phyloP scores from a whole-genome alignment of 345 rosid species.

The Lepidium didymum region DNA sequence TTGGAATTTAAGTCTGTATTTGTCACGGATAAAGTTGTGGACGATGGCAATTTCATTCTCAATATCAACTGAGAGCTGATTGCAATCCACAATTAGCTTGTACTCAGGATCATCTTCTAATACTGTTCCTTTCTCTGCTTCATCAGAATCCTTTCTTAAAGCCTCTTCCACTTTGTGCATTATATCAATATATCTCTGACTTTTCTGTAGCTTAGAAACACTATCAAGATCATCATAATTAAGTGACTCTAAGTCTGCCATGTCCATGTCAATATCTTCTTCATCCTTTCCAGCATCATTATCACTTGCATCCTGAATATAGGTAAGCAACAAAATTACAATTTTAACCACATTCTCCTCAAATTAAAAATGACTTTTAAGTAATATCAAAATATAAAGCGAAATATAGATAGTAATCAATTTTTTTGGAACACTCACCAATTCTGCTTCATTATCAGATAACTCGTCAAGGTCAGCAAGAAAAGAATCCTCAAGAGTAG shows the following conservation, averaged over 20 bases:
- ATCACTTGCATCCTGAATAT: constrained; percentile 60
- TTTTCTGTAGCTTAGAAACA: constrained; percentile 78
- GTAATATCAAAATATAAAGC: background rate
- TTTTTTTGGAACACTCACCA: constrained; percentile 31
- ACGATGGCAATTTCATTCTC: constrained; percentile 88
- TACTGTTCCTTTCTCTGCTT: constrained; percentile 50
- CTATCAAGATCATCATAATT: constrained; percentile 78
- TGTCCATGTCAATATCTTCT: constrained; percentile 70
- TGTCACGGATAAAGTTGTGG: constrained; percentile 86
- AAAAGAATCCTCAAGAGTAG: constrained; percentile 86
- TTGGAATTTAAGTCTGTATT: constrained; percentile 74
- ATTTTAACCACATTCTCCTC: background rate
- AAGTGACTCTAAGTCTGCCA: constrained; percentile 70
- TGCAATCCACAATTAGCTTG: constrained; percentile 87
- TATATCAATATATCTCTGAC: constrained; percentile 71
- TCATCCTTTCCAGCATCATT: constrained; percentile 57
- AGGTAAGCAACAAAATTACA: background rate
- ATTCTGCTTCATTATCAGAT: constrained; percentile 84
- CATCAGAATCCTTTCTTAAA: constrained; percentile 57
- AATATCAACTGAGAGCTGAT: constrained; percentile 76
- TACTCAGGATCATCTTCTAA: constrained; percentile 94
- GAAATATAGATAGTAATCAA: background rate
- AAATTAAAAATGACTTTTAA: background rate
- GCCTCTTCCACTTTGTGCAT: constrained; percentile 89
- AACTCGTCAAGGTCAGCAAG: constrained; percentile 93